A percentile compares a stretch with the other conserved stretches of the same genome.
Evolutionary conservation across 2,329 filamentous ascomycete species (phyloP).

Genomic region (Lachnellula arida): DNA sequence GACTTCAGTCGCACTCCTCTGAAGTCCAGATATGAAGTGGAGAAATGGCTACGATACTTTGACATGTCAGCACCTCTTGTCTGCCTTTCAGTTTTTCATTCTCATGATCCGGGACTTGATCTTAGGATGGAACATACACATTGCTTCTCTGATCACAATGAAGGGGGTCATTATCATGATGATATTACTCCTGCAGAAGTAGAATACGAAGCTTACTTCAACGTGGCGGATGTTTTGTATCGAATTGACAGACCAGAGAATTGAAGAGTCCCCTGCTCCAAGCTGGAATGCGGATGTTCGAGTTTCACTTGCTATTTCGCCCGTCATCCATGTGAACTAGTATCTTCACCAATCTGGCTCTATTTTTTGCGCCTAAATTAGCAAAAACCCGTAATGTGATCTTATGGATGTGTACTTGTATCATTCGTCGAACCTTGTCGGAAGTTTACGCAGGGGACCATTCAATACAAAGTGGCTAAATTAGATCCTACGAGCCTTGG

Average conservation of each 20-base stretch:
- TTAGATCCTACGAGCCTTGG: too few species aligned
- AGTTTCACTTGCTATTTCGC: too few species aligned
- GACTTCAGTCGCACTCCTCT: constrained; percentile 33
- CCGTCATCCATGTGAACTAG: too few species aligned
- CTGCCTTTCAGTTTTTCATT: constrained; percentile 40
- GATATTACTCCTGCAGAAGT: constrained; percentile 35
- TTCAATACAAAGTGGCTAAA: too few species aligned
- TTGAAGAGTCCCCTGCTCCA: background rate
- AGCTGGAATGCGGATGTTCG: too few species aligned
- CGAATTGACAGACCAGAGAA: constrained; percentile 31
- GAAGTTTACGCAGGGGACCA: too few species aligned
- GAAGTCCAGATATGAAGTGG: constrained; percentile 32
- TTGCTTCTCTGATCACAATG: constrained; percentile 35
- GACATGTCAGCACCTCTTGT: constrained; percentile 35
- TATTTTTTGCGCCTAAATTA: too few species aligned
- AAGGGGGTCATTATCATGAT: constrained; percentile 44
- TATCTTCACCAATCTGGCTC: too few species aligned
- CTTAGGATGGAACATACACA: constrained; percentile 46
- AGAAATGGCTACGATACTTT: constrained; percentile 39
- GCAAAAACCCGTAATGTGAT: too few species aligned
- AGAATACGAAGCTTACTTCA: constrained; percentile 45
- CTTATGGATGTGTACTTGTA: too few species aligned
- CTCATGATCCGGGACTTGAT: constrained; percentile 35
- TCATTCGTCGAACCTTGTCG: too few species aligned
- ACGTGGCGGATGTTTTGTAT: constrained; percentile 38